A percentile compares a stretch with the other conserved stretches of the same genome.
These are phyloP conservation scores for Aspergillus awamori DNA, from an alignment of 2,329 filamentous ascomycete species.

Conservation along the genomic window DNA sequence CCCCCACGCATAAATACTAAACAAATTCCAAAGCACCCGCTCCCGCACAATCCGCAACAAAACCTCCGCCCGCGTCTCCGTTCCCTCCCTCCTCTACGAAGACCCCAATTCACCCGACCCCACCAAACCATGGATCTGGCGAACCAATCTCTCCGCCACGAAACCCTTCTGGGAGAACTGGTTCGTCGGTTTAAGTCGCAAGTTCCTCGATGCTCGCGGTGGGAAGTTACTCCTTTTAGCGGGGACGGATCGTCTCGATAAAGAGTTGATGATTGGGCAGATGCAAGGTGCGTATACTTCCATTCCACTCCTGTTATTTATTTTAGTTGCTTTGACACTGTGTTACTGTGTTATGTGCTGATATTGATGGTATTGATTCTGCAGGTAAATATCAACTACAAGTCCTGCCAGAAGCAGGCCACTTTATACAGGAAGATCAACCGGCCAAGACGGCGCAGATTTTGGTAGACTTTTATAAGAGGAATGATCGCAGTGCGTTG, in stretches of 20 bases:
- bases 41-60: conserved; percentile 84
- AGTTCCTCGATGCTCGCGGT: conserved; percentile 79
- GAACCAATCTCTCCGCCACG: conserved; percentile 79
- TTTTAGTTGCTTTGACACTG: neutral
- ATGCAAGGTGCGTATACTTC: conserved; percentile 73
- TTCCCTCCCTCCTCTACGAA: conserved; percentile 73
- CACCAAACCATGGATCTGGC: conserved; percentile 73
- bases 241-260: conserved; percentile 86
- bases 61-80: conserved; percentile 81
- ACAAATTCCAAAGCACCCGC: conserved; percentile 56
- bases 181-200: conserved; percentile 85
- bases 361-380: neutral
- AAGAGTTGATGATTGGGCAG: conserved; percentile 90
- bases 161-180: conserved; percentile 93
- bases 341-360: neutral
- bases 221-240: conserved; percentile 85
- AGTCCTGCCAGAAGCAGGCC: conserved; percentile 90
- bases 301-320: neutral
- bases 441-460: conserved; percentile 85
- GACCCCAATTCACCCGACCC: conserved; percentile 39
- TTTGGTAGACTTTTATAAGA: conserved; percentile 84
- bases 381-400: conserved; percentile 87
- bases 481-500: conserved; percentile 83
- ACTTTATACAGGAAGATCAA: conserved; percentile 95
- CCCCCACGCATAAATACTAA: conserved; percentile 1